Evolutionary conservation across 257 asterid genomes (phyloP).

Genomic region (Przewalskia tangutica): DNA sequence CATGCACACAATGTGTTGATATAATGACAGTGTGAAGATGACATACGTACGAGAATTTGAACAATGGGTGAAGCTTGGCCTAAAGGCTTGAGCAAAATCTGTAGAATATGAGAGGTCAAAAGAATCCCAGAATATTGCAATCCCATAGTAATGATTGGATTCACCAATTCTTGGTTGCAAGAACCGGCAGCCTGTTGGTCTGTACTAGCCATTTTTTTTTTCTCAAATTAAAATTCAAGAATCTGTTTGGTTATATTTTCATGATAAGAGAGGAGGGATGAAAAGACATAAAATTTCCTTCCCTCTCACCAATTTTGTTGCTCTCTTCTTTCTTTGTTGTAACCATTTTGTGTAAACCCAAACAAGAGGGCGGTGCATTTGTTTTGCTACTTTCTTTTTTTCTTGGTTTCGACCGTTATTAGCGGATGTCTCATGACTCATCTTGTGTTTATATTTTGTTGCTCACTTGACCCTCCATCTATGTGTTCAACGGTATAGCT

Average conservation of each 20-base stretch:
- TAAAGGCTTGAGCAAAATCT: constrained; percentile 67
- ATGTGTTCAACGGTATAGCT: no score
- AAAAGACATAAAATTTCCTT: not conserved
- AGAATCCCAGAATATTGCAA: constrained; percentile 80
- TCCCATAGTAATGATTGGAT: constrained; percentile 77
- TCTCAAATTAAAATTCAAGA: not conserved
- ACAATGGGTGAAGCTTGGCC: constrained; percentile 93
- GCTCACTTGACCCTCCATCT: no score
- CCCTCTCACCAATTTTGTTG: not conserved
- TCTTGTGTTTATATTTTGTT: not conserved
- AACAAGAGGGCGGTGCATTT: not conserved
- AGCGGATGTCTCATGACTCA: not conserved
- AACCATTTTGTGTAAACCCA: not conserved
- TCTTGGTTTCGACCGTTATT: not conserved
- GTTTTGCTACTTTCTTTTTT: not conserved
- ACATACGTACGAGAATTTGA: constrained; percentile 97
- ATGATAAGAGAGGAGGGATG: not conserved
- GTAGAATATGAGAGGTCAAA: constrained; percentile 83
- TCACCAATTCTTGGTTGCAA: constrained; percentile 45
- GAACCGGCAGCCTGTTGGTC: not conserved
- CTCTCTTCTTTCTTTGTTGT: not conserved
- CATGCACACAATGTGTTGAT: not conserved
- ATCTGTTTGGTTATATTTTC: not conserved
- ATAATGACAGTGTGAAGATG: constrained; percentile 21
- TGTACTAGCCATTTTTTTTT: constrained; percentile 25